Conservation (phyloP, 2,329 filamentous ascomycete genomes). For the Penicillium sp. region DNA sequence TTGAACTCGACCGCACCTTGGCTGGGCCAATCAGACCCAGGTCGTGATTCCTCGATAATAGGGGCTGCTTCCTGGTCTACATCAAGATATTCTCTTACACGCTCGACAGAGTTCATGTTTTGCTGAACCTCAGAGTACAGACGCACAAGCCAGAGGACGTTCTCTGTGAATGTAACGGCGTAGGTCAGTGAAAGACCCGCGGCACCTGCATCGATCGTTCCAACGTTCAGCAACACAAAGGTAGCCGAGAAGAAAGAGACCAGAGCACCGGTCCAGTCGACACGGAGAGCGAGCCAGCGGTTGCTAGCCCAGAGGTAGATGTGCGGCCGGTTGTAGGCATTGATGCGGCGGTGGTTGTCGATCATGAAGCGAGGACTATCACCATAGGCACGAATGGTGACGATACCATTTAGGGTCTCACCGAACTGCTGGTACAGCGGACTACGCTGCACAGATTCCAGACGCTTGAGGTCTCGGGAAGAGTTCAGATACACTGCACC, state of each 20-base stretch:
- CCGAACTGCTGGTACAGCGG: slow-evolving; percentile 97
- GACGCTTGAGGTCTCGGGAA: slow-evolving; percentile 90
- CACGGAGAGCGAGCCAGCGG: slow-evolving; percentile 90
- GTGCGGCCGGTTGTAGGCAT: slow-evolving; percentile 87
- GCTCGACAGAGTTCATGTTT: slow-evolving; percentile 99
- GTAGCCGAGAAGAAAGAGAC: slow-evolving; percentile 92
- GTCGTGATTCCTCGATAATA: slow-evolving; percentile 74
- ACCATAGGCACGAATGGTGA: slow-evolving; percentile 93
- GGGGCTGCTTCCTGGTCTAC: slow-evolving; percentile 88
- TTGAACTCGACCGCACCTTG: slow-evolving; percentile 84
- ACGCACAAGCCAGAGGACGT: slow-evolving; percentile 92
- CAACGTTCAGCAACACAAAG: slow-evolving; percentile 82
- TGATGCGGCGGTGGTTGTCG: slow-evolving; percentile 84
- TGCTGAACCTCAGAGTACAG: slow-evolving; percentile 95
- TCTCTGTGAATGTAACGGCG: slow-evolving; percentile 94
- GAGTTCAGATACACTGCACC: slow-evolving; percentile 86
- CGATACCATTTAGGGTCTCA: slow-evolving; percentile 90
- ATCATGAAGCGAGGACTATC: slow-evolving; percentile 91
- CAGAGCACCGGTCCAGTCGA: slow-evolving; percentile 84
- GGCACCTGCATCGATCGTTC: slow-evolving; percentile 81
- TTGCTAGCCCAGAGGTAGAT: slow-evolving; percentile 97
- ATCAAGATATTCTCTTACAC: slow-evolving; percentile 94
- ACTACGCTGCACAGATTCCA: slow-evolving; percentile 92
- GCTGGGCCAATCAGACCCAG: slow-evolving; percentile 78
- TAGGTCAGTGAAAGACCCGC: slow-evolving; percentile 94